Conservation (phyloP, 108 stramenopile genomes). For the Fistulifera pelliculosa region DNA sequence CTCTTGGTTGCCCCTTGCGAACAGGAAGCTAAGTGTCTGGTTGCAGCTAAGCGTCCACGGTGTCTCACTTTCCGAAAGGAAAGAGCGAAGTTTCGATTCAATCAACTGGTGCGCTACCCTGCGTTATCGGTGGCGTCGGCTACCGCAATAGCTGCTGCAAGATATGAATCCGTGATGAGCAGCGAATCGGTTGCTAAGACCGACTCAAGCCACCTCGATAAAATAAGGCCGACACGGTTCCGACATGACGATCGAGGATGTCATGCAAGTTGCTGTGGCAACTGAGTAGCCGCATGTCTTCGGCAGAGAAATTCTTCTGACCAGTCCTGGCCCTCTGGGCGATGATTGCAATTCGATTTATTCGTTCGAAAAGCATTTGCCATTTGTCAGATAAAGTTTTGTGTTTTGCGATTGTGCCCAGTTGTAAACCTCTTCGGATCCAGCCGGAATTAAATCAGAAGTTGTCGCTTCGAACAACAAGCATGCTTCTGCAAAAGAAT, state of each 20-base stretch:
- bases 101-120: too few species aligned
- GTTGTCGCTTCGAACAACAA: not conserved
- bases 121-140: not conserved
- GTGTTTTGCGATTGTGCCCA: constrained; percentile 2
- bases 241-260: not conserved
- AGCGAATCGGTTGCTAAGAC: not conserved
- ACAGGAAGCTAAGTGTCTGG: not conserved
- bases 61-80: too few species aligned
- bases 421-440: not conserved
- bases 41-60: constrained; percentile 1
- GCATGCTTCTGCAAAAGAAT: not conserved
- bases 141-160: not conserved
- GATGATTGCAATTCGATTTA: not conserved
- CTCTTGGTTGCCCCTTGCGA: not conserved
- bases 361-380: not conserved
- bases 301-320: not conserved
- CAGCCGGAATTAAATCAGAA: not conserved
- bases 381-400: not conserved
- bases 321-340: not conserved
- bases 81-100: too few species aligned
- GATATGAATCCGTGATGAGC: not conserved
- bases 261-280: not conserved
- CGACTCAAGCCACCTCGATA: not conserved
- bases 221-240: not conserved
- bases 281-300: not conserved